phyloP scores from a whole-genome alignment of 2,329 filamentous ascomycete genomes.

The Penicillium frequentans region DNA sequence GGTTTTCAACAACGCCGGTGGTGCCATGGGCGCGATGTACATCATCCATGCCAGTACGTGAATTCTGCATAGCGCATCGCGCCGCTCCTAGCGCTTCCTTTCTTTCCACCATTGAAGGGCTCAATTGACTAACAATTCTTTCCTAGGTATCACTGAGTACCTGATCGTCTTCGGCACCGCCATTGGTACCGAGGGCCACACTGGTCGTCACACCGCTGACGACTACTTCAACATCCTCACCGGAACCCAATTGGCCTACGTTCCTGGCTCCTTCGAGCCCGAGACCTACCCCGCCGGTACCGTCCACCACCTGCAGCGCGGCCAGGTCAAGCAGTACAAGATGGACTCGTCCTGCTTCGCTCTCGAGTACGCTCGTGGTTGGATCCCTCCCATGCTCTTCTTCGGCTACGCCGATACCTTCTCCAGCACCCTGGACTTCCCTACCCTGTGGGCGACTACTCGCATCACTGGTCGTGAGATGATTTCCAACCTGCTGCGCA shows the following conservation, averaged over 20 bases:
- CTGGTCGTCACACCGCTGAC: slow-evolving; percentile 84
- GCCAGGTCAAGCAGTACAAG: slow-evolving; percentile 73
- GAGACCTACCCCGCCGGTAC: slow-evolving; percentile 40
- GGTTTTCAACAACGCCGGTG: slow-evolving; percentile 90
- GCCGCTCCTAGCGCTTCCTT: not conserved
- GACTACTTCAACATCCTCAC: slow-evolving; percentile 90
- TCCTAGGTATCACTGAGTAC: slow-evolving; percentile 71
- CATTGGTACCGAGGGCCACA: slow-evolving; percentile 79
- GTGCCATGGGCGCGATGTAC: slow-evolving; percentile 90
- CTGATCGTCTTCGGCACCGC: slow-evolving; percentile 75
- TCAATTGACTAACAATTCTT: slow-evolving; percentile 1
- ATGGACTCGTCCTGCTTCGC: slow-evolving; percentile 41
- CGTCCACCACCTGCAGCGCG: slow-evolving; percentile 49
- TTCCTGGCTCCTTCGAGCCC: slow-evolving; percentile 38
- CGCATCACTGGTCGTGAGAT: slow-evolving; percentile 74
- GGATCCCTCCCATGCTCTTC: slow-evolving; percentile 90
- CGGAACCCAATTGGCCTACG: slow-evolving; percentile 40
- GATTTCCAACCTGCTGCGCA: slow-evolving; percentile 67
- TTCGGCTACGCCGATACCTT: slow-evolving; percentile 85
- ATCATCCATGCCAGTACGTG: slow-evolving; percentile 79
- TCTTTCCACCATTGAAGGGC: not conserved
- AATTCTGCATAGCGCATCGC: not conserved
- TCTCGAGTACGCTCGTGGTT: slow-evolving; percentile 57
- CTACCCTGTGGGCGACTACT: slow-evolving; percentile 79
- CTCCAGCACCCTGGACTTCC: slow-evolving; percentile 77